Evolutionary conservation across 73 alveolate genomes (phyloP).

Genomic region (Paraurostyla sp.): DNA sequence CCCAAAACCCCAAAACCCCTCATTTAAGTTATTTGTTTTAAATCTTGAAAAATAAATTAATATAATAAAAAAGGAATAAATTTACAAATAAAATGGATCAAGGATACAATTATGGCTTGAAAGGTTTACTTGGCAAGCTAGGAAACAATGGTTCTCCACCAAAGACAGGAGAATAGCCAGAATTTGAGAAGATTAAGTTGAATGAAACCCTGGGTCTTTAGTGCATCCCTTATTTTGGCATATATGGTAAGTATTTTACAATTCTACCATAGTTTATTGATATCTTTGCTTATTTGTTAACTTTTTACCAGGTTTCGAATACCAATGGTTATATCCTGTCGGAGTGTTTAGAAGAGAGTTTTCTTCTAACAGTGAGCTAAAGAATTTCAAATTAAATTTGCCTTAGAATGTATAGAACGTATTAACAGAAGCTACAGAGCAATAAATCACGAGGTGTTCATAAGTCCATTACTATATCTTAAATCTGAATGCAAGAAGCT

Average conservation of each 20-base stretch:
- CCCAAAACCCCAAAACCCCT: slow-evolving; percentile 53
- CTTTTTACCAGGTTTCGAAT: slow-evolving; percentile 32
- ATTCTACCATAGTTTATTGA: not conserved
- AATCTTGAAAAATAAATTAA: not conserved
- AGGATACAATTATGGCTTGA: not conserved
- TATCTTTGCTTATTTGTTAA: not conserved
- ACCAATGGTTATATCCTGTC: slow-evolving; percentile 28
- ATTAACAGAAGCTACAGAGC: not conserved
- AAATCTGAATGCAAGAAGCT: slow-evolving; percentile 34
- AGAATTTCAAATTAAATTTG: not conserved
- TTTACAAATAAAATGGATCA: not conserved
- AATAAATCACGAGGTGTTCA: not conserved
- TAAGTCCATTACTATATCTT: slow-evolving; percentile 39
- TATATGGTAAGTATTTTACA: slow-evolving; percentile 26
- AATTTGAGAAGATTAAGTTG: not conserved
- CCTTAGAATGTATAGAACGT: not conserved
- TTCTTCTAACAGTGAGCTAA: not conserved
- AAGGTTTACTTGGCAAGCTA: not conserved
- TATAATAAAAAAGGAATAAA: not conserved
- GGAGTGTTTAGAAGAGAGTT: slow-evolving; percentile 49
- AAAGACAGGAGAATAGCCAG: not conserved
- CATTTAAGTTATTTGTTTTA: not conserved
- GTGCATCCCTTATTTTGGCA: slow-evolving; percentile 45
- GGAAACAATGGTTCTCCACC: no score
- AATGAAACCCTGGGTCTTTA: slow-evolving; percentile 11